phyloP scores from a whole-genome alignment of 257 asterid species.

The Asclepias syriaca region DNA sequence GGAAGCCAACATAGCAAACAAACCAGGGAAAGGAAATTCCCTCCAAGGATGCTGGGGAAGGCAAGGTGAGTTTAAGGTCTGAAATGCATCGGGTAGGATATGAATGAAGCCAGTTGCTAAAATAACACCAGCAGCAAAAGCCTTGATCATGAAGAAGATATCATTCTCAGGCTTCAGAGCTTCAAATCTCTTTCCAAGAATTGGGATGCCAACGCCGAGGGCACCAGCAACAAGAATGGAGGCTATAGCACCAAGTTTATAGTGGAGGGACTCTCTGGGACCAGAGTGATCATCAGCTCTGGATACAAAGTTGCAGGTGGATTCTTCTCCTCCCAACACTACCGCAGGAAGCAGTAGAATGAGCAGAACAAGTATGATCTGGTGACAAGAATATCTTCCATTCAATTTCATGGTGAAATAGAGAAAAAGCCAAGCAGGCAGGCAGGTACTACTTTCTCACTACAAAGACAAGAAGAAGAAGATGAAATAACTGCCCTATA shows the following conservation, averaged over 20 bases:
- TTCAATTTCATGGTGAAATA: background rate
- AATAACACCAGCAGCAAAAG: constrained; percentile 31
- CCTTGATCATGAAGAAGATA: constrained; percentile 31
- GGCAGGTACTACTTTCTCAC: too few species aligned
- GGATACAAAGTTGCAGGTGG: constrained; percentile 4
- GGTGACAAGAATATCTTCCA: too few species aligned
- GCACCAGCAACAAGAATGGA: constrained; percentile 12
- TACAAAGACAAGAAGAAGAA: too few species aligned
- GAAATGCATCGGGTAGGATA: constrained; percentile 28
- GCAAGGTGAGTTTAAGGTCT: constrained; percentile 22
- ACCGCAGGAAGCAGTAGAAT: constrained; percentile 6
- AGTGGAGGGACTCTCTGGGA: background rate
- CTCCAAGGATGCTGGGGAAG: constrained; percentile 29
- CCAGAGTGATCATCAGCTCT: background rate
- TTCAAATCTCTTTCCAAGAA: constrained; percentile 6
- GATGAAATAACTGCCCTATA: background rate
- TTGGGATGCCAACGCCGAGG: constrained; percentile 9
- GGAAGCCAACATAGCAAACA: constrained; percentile 37
- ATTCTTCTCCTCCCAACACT: background rate
- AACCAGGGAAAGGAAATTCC: constrained; percentile 30
- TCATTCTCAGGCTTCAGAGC: constrained; percentile 24
- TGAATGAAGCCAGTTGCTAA: constrained; percentile 34
- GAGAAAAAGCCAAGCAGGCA: background rate
- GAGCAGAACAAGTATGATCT: background rate
- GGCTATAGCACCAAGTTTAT: constrained; percentile 3